phyloP scores from a whole-genome alignment of 2,329 filamentous ascomycete genomes.

The Ascochyta pisi region DNA sequence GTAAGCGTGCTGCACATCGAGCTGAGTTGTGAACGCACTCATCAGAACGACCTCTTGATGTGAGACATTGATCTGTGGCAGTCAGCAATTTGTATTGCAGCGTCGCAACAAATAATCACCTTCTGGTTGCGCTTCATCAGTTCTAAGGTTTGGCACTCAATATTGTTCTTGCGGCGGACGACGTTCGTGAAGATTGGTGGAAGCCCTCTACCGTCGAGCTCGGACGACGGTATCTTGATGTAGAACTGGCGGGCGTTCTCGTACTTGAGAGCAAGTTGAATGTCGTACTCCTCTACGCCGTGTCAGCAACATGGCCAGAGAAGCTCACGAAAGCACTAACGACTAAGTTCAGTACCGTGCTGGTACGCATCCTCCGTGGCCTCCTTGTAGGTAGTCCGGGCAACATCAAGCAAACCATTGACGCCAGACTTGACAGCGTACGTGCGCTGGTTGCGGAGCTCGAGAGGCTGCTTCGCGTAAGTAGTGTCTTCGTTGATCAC shows the following conservation, averaged over 20 bases:
- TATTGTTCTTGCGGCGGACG: constrained; percentile 71
- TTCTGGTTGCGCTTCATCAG: constrained; percentile 77
- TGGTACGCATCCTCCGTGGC: constrained; percentile 78
- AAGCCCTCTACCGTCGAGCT: constrained; percentile 67
- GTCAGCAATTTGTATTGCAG: constrained; percentile 1
- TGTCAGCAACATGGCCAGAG: constrained; percentile 11
- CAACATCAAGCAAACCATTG: constrained; percentile 86
- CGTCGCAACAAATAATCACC: constrained; percentile 13
- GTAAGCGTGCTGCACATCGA: constrained; percentile 7
- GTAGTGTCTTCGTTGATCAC: constrained; percentile 82
- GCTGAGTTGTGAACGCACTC: constrained; percentile 54
- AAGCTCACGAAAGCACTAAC: constrained; percentile 52
- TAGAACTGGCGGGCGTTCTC: constrained; percentile 82
- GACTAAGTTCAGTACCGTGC: constrained; percentile 71
- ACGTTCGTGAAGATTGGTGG: constrained; percentile 80
- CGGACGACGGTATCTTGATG: constrained; percentile 68
- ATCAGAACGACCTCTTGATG: constrained; percentile 84
- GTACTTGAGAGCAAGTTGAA: constrained; percentile 73
- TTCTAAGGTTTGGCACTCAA: constrained; percentile 87
- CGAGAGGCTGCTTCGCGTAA: constrained; percentile 79
- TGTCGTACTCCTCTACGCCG: constrained; percentile 55
- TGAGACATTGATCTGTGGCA: constrained; percentile 74
- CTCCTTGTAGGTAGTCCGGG: constrained; percentile 88
- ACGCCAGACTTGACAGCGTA: constrained; percentile 90
- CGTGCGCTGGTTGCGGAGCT: constrained; percentile 85